Evolutionary conservation across 2,329 filamentous ascomycete species (phyloP).

Genomic region (Chalaropsis thielavioides): DNA sequence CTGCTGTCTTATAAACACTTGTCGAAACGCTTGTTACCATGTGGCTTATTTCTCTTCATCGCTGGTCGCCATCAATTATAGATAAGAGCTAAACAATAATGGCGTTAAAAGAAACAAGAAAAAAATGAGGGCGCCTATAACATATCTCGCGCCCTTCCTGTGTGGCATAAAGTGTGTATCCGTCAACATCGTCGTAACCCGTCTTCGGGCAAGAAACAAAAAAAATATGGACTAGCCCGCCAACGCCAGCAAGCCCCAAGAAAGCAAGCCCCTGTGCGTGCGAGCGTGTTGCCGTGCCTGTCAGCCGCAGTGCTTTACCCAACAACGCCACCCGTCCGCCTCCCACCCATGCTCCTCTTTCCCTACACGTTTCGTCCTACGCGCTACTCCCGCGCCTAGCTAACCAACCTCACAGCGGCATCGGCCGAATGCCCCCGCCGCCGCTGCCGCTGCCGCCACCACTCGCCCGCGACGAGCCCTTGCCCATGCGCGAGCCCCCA

Average conservation of each 20-base stretch:
- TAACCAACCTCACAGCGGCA: conserved; percentile 16
- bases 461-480: conserved; percentile 16
- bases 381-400: no score
- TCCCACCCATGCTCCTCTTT: no score
- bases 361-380: no score
- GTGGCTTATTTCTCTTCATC: no score
- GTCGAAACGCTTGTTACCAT: no score
- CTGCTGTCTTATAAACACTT: no score
- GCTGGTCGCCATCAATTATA: no score
- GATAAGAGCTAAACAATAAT: neutral
- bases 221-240: neutral
- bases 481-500: neutral
- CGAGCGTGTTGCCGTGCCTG: no score
- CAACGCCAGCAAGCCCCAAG: no score
- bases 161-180: neutral
- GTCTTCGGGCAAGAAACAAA: neutral
- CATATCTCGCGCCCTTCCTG: neutral
- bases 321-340: no score
- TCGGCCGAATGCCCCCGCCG: conserved; percentile 13
- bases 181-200: neutral
- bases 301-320: no score
- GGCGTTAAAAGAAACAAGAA: neutral
- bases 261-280: no score
- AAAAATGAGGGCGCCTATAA: neutral
- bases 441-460: neutral